Conservation (phyloP, 192 early-diverging fungal genomes). For the Podila epicladia region DNA sequence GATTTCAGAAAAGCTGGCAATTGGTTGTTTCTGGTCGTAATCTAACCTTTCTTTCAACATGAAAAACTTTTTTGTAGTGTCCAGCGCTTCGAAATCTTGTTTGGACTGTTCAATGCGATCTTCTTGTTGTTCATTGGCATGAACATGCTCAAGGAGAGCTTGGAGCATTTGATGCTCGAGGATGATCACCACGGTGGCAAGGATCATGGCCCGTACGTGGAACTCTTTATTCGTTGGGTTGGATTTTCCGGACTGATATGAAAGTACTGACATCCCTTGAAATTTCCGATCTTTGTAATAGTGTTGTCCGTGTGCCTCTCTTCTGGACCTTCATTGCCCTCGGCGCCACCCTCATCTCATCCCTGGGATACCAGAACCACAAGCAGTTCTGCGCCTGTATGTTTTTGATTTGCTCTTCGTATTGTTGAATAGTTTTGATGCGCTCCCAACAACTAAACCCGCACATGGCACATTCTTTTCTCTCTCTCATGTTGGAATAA, state of each 20-base stretch:
- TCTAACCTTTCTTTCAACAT: neutral
- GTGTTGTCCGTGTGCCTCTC: constrained; percentile 46
- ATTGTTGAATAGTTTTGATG: neutral
- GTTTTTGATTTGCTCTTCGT: neutral
- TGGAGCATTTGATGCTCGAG: constrained; percentile 67
- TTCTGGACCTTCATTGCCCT: constrained; percentile 52
- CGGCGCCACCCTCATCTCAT: constrained; percentile 53
- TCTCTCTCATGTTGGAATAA: neutral
- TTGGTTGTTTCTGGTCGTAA: neutral
- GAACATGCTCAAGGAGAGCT: constrained; percentile 65
- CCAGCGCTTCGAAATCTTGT: constrained; percentile 62
- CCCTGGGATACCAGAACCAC: constrained; percentile 62
- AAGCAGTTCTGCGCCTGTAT: constrained; percentile 60
- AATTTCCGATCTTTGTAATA: neutral
- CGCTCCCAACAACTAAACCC: too few species aligned
- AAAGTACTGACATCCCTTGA: neutral
- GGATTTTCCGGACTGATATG: neutral
- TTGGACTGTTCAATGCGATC: constrained; percentile 60
- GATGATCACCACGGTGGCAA: constrained; percentile 52
- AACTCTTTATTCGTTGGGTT: neutral
- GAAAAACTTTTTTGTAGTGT: constrained; percentile 39
- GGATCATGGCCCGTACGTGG: constrained; percentile 46
- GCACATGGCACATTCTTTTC: neutral
- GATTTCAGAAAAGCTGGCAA: neutral
- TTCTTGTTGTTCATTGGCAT: constrained; percentile 67